Percentiles rank a stretch among this genome's conserved stretches.
phyloP scores from a whole-genome alignment of 2,329 filamentous ascomycete species.

The Karstenula rhodostoma region DNA sequence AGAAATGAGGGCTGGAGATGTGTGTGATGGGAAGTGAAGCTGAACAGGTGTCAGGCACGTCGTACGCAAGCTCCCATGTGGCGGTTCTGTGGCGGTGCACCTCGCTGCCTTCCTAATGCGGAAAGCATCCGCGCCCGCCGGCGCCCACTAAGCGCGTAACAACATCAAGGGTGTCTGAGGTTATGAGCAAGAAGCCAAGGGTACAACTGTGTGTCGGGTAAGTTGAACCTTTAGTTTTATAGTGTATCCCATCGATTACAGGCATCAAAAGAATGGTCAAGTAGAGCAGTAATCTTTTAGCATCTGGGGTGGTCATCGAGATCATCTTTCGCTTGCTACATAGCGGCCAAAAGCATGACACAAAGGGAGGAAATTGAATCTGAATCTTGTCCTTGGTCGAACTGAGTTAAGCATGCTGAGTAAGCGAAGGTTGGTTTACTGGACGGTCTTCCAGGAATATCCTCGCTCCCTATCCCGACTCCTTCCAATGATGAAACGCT shows the following conservation, averaged over 20 bases:
- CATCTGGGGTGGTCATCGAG: no score
- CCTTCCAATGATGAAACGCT: constrained; percentile 1
- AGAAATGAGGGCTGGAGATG: not conserved
- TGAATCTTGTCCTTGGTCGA: not conserved
- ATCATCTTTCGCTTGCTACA: no score
- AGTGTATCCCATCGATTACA: no score
- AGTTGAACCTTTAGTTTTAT: no score
- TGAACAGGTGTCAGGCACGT: constrained; percentile 13
- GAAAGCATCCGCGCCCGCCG: constrained; percentile 14
- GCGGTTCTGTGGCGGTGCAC: constrained; percentile 15
- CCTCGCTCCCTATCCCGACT: constrained; percentile 4
- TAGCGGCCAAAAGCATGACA: no score
- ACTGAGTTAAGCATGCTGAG: not conserved
- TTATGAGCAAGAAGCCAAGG: no score
- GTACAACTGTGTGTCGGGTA: no score
- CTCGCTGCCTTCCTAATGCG: constrained; percentile 4
- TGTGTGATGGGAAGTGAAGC: constrained; percentile 1
- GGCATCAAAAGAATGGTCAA: no score
- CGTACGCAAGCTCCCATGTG: constrained; percentile 11
- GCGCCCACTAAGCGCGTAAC: not conserved
- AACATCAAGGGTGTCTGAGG: not conserved
- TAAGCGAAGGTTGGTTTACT: constrained; percentile 1
- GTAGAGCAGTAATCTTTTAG: no score
- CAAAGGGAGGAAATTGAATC: not conserved
- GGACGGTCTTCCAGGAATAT: not conserved